These are phyloP conservation scores for Ambrosiella beaveri DNA, from an alignment of 2,329 filamentous ascomycete species.

Conservation along the genomic window DNA sequence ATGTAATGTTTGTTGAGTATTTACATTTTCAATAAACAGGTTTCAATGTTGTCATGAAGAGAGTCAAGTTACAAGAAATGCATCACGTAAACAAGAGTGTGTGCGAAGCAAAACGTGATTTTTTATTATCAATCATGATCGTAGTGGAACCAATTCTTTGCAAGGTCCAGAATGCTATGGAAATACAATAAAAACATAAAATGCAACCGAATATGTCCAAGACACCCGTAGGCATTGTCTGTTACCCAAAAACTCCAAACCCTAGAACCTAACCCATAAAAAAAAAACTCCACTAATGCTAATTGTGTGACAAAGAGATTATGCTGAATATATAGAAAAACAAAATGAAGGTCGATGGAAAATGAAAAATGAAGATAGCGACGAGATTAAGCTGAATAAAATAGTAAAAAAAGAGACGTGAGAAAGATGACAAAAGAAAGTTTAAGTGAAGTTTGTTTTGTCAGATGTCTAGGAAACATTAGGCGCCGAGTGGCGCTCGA, in stretches of 20 bases:
- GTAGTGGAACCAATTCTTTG: too few species aligned
- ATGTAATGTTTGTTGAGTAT: too few species aligned
- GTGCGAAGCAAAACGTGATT: too few species aligned
- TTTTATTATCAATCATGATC: too few species aligned
- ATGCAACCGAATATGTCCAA: background rate
- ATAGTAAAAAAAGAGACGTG: background rate
- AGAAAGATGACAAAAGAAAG: conserved; percentile 2
- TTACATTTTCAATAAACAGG: too few species aligned
- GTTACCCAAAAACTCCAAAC: background rate
- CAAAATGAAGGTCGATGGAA: conserved; percentile 1
- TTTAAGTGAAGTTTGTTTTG: background rate
- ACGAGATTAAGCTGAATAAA: background rate
- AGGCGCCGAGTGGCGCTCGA: conserved; percentile 14
- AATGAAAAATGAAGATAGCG: background rate
- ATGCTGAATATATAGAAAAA: conserved; percentile 11
- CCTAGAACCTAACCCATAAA: conserved; percentile 1
- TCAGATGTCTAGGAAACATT: conserved; percentile 4
- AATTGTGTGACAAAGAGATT: conserved; percentile 4
- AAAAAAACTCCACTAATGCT: background rate
- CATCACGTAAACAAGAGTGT: too few species aligned
- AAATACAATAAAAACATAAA: background rate
- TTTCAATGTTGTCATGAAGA: too few species aligned
- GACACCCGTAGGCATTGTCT: background rate
- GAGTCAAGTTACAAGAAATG: too few species aligned
- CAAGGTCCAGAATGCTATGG: background rate